phyloP scores from a whole-genome alignment of 1,284 basidiomycete genomes.

The Trametes pubescens region DNA sequence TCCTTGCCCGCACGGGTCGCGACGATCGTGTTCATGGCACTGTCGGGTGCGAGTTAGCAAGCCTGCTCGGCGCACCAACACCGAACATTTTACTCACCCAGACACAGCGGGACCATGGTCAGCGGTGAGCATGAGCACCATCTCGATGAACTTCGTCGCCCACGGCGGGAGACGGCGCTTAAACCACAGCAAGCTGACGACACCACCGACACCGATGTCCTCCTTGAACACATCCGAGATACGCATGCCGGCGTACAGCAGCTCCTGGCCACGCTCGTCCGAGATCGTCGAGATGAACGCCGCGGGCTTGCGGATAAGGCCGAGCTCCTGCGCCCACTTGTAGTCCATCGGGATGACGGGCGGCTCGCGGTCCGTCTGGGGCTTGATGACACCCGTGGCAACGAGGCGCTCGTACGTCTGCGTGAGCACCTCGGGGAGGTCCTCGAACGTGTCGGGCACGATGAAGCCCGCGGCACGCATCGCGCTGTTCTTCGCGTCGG shows the following conservation, averaged over 20 bases:
- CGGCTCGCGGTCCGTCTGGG: slow-evolving; percentile 85
- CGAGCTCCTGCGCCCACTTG: slow-evolving; percentile 99
- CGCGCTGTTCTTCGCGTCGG: slow-evolving; percentile 95
- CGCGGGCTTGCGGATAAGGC: slow-evolving; percentile 97
- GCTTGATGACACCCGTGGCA: slow-evolving; percentile 71
- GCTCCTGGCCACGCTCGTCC: slow-evolving; percentile 98
- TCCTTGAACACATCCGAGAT: slow-evolving; percentile 99
- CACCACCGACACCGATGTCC: slow-evolving; percentile 97
- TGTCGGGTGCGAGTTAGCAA: slow-evolving; percentile 43
- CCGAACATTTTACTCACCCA: slow-evolving; percentile 51
- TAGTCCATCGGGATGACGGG: slow-evolving; percentile 99
- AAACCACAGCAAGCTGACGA: slow-evolving; percentile 97
- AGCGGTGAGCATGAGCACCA: slow-evolving; percentile 99
- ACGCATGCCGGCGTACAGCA: slow-evolving; percentile 98
- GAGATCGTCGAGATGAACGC: slow-evolving; percentile 99
- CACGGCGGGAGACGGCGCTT: slow-evolving; percentile 89
- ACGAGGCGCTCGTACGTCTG: slow-evolving; percentile 91
- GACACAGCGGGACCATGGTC: slow-evolving; percentile 98
- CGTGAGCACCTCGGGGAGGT: slow-evolving; percentile 87
- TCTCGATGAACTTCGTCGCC: slow-evolving; percentile 98
- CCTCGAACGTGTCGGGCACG: slow-evolving; percentile 98
- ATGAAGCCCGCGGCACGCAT: slow-evolving; percentile 97
- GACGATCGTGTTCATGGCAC: slow-evolving; percentile 99
- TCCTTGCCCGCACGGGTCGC: slow-evolving; percentile 99
- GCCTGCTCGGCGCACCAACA: neutral